A percentile compares a stretch with the other conserved stretches of the same genome.
Evolutionary conservation across 2,329 filamentous ascomycete species (phyloP).

Genomic region (Aaosphaeria arxii): DNA sequence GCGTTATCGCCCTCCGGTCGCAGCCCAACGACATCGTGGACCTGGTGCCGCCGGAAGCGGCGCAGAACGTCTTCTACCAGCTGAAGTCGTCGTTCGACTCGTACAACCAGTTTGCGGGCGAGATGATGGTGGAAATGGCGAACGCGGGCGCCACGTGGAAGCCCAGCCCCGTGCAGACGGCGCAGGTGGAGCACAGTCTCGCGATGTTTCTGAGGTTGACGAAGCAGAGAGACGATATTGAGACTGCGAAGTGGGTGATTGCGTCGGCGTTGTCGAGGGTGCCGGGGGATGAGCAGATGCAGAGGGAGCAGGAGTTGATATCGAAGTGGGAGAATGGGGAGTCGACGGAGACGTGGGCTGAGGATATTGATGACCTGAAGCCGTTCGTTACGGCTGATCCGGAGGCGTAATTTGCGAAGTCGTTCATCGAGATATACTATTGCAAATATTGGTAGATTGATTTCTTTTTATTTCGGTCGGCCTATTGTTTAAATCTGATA

Average conservation of each 20-base stretch:
- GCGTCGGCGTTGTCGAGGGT: background rate
- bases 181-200: background rate
- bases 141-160: background rate
- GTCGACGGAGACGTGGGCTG: background rate
- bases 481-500: constrained; percentile 1
- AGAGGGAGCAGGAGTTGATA: background rate
- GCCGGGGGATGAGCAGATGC: background rate
- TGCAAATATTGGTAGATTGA: background rate
- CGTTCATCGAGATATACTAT: background rate
- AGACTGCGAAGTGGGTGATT: background rate
- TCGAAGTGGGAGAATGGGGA: background rate
- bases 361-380: too few relatives aligned
- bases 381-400: too few relatives aligned
- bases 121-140: too few relatives aligned
- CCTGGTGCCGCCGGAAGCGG: background rate
- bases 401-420: background rate
- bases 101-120: background rate
- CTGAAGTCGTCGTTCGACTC: background rate
- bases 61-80: background rate
- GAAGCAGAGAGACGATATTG: background rate
- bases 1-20: background rate
- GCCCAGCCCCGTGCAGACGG: background rate
- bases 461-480: background rate
- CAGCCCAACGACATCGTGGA: background rate
- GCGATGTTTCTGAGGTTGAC: background rate